Percentiles rank a stretch among this genome's conserved stretches.
These are phyloP conservation scores for Solanum chacoense DNA, from an alignment of 305 asterid genomes.

Conservation along the genomic window DNA sequence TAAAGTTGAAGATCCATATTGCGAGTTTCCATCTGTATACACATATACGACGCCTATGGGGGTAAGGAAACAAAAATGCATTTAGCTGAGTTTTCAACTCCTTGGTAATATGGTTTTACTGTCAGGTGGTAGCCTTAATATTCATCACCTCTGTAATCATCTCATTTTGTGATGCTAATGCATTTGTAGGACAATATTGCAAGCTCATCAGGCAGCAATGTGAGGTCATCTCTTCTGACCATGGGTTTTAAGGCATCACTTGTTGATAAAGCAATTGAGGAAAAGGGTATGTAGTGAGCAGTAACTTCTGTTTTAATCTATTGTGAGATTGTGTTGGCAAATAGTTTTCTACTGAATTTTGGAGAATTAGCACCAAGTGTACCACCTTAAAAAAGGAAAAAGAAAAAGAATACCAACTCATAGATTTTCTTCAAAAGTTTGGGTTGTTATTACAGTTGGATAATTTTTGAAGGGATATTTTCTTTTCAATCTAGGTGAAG, in stretches of 20 bases:
- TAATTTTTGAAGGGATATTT: conserved; percentile 6
- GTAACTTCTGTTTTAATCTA: background rate
- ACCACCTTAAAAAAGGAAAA: background rate
- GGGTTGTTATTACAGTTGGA: background rate
- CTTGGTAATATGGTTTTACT: background rate
- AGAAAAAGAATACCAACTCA: background rate
- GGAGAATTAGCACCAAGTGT: background rate
- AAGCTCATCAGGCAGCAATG: conserved; percentile 59
- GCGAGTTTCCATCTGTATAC: conserved; percentile 25
- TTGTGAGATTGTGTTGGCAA: conserved; percentile 2
- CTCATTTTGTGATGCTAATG: conserved; percentile 3
- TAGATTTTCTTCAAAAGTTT: background rate
- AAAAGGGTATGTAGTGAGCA: conserved; percentile 38
- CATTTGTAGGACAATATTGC: conserved; percentile 45
- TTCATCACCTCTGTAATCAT: background rate
- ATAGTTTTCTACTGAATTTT: background rate
- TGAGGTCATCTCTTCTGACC: conserved; percentile 63
- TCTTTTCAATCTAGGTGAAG: conserved; percentile 52
- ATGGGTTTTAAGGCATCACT: conserved; percentile 74
- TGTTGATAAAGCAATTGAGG: conserved; percentile 68
- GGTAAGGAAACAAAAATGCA: conserved; percentile 23
- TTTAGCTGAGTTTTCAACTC: background rate
- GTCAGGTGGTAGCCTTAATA: background rate
- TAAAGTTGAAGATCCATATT: conserved; percentile 39
- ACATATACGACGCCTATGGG: conserved; percentile 15